Conservation (phyloP, 768 basidiomycete species). For the Psilocybe cubensis region DNA sequence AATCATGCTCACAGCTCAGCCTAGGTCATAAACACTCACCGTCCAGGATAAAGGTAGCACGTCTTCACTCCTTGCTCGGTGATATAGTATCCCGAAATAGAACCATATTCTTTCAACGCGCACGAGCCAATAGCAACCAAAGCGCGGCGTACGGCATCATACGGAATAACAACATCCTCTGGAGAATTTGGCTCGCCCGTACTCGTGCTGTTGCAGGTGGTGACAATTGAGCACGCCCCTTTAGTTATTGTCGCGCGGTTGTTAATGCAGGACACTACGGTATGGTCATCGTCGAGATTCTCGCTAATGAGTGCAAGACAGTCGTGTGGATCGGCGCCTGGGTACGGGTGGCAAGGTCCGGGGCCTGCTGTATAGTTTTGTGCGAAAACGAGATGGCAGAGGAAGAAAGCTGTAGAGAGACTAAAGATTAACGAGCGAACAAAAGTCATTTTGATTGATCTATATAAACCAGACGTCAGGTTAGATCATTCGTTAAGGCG, state of each 20-base stretch:
- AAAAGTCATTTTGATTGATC: background rate
- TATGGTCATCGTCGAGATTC: conserved; percentile 4
- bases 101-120: conserved; percentile 11
- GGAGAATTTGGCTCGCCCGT: background rate
- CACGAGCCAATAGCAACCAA: conserved; percentile 9
- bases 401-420: background rate
- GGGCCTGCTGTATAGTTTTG: background rate
- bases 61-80: conserved; percentile 8
- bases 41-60: conserved; percentile 10
- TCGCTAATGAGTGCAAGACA: conserved; percentile 9
- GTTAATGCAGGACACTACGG: background rate
- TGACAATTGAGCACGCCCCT: background rate
- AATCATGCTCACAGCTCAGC: too few species aligned
- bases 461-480: too few species aligned
- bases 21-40: conserved; percentile 6
- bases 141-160: conserved; percentile 8
- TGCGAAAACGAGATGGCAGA: background rate
- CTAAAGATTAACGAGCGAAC: background rate
- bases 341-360: conserved; percentile 13
- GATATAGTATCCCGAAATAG: conserved; percentile 8
- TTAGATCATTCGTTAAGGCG: too few species aligned
- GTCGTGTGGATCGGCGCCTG: conserved; percentile 9
- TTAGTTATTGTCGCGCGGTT: background rate
- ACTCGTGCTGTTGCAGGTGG: background rate
- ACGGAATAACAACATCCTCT: background rate